phyloP scores from a whole-genome alignment of 179 eudicot genomes.

The Vitellaria paradoxa region DNA sequence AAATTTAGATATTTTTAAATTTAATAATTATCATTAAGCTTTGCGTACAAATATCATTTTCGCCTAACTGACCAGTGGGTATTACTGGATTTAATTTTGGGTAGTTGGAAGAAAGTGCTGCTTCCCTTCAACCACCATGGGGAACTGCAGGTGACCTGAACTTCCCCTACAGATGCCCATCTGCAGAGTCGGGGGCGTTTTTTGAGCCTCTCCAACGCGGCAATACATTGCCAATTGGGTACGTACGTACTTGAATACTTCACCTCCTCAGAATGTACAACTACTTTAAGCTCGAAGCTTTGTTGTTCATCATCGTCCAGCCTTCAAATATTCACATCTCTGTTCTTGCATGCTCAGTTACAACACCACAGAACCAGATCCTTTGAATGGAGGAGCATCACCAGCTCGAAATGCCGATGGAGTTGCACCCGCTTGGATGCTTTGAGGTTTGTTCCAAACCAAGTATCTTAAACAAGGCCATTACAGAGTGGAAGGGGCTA shows the following conservation, averaged over 20 bases:
- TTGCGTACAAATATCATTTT: too few species aligned
- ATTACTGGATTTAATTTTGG: background rate
- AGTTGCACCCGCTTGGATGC: conserved; percentile 13
- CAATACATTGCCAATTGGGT: conserved; percentile 9
- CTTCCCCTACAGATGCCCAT: conserved; percentile 5
- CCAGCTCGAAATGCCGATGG: conserved; percentile 8
- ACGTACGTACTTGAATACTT: conserved; percentile 2
- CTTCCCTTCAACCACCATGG: background rate
- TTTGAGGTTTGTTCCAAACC: background rate
- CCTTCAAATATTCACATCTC: too few species aligned
- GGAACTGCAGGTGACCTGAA: conserved; percentile 14
- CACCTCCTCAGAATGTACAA: background rate
- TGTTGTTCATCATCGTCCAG: too few species aligned
- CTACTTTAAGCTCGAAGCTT: too few species aligned
- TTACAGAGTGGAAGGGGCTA: too few species aligned
- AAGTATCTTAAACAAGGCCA: too few species aligned
- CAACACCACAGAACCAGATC: conserved; percentile 6
- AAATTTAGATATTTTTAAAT: too few species aligned
- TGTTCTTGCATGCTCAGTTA: conserved; percentile 3
- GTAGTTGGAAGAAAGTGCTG: conserved; percentile 13
- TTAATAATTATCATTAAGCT: too few species aligned
- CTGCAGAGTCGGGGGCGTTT: conserved; percentile 8
- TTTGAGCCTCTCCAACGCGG: conserved; percentile 10
- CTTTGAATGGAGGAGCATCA: conserved; percentile 4
- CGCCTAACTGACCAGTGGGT: too few species aligned